phyloP scores from a whole-genome alignment of 805 yeast genomes.

The Vanderwaltozyma yarrowii region DNA sequence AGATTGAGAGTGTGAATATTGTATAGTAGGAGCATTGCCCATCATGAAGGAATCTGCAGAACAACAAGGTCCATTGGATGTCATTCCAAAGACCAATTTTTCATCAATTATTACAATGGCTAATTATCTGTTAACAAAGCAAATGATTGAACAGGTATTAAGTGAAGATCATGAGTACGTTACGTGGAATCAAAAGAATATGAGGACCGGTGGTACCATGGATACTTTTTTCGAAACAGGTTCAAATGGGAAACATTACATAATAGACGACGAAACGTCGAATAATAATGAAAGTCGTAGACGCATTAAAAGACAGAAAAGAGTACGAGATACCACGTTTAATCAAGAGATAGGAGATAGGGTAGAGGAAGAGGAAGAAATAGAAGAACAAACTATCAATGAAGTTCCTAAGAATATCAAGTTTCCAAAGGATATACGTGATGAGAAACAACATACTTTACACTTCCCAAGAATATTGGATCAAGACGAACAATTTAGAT shows the following conservation, averaged over 20 bases:
- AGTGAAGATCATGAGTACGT: conserved; percentile 29
- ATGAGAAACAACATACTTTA: conserved; percentile 2
- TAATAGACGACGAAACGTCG: neutral
- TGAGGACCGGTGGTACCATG: conserved; percentile 28
- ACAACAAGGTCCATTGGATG: conserved; percentile 26
- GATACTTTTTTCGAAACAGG: conserved; percentile 8
- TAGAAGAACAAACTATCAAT: conserved; percentile 8
- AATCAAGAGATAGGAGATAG: neutral
- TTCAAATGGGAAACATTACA: neutral
- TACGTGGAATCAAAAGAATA: conserved; percentile 22
- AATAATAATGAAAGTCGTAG: neutral
- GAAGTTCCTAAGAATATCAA: conserved; percentile 17
- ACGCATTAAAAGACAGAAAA: neutral
- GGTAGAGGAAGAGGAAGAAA: too few species aligned
- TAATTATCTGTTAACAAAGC: conserved; percentile 23
- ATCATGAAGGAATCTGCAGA: conserved; percentile 5
- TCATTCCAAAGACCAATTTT: conserved; percentile 22
- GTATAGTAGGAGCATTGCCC: too few species aligned
- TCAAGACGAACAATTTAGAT: conserved; percentile 47
- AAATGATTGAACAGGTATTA: conserved; percentile 25
- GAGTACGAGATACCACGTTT: neutral
- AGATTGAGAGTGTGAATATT: too few species aligned
- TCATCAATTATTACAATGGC: conserved; percentile 21
- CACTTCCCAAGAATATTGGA: conserved; percentile 26
- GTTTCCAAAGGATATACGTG: conserved; percentile 22